Percentiles rank a stretch among this genome's conserved stretches.
Conservation (phyloP, 176 grass and related monocot species). For the Areca catechu region DNA sequence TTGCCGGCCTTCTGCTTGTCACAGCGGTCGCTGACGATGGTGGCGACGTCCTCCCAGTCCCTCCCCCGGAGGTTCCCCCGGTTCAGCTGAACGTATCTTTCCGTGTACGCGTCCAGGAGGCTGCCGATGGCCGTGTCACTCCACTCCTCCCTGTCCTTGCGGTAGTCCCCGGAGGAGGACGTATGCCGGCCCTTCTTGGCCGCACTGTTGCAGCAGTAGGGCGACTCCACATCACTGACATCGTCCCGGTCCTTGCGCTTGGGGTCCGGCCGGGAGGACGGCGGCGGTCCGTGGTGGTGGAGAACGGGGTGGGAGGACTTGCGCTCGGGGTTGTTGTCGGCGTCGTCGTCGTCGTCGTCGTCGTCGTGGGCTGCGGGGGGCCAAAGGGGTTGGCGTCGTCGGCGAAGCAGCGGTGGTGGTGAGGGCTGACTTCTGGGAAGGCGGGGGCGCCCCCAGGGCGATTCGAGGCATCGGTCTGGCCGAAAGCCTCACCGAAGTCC, state of each 20-base stretch:
- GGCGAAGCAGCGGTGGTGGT: constrained; percentile 12
- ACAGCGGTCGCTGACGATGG: constrained; percentile 40
- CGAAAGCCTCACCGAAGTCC: constrained; percentile 16
- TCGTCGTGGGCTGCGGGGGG: constrained; percentile 2
- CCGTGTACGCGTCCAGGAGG: constrained; percentile 69
- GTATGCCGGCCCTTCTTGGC: constrained; percentile 25
- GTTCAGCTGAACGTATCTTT: constrained; percentile 79
- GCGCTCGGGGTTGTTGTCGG: constrained; percentile 17
- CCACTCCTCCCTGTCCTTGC: constrained; percentile 98
- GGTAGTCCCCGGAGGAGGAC: constrained; percentile 38
- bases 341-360: constrained; percentile 43
- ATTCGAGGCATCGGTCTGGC: constrained; percentile 14
- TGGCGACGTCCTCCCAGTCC: constrained; percentile 86
- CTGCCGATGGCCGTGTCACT: constrained; percentile 75
- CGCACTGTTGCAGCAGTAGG: constrained; percentile 53
- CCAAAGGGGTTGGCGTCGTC: constrained; percentile 20
- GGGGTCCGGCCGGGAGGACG: not conserved
- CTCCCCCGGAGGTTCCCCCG: constrained; percentile 75
- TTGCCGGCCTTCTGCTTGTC: constrained; percentile 30
- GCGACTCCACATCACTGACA: constrained; percentile 66
- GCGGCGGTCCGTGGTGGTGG: constrained; percentile 8
- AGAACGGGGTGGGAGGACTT: not conserved
- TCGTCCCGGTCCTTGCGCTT: constrained; percentile 71
- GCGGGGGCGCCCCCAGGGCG: not conserved
- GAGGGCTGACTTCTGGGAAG: not conserved